Evolutionary conservation across 768 basidiomycete genomes (phyloP).

Genomic region (Calocybe gangraenosa): DNA sequence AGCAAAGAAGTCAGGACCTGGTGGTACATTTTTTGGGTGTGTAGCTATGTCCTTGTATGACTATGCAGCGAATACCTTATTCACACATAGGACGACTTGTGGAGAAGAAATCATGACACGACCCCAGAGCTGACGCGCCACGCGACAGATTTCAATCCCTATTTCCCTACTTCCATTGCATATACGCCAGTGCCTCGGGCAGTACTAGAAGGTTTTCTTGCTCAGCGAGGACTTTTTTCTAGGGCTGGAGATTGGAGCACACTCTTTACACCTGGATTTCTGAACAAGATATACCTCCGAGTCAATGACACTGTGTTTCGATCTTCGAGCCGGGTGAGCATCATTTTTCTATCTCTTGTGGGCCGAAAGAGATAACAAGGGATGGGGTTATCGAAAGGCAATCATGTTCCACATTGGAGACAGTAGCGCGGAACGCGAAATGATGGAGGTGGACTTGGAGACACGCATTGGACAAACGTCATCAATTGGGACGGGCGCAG

Average conservation of each 20-base stretch:
- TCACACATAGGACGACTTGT: conserved; percentile 71
- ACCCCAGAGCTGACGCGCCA: conserved; percentile 45
- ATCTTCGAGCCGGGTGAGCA: conserved; percentile 46
- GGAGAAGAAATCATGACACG: conserved; percentile 64
- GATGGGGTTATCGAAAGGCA: conserved; percentile 31
- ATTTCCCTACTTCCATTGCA: conserved; percentile 68
- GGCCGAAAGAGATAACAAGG: not conserved
- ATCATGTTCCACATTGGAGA: conserved; percentile 61
- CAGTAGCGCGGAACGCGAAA: conserved; percentile 47
- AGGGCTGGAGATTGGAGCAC: conserved; percentile 37
- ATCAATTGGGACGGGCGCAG: conserved; percentile 61
- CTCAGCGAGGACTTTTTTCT: conserved; percentile 55
- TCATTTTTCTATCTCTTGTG: not conserved
- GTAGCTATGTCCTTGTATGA: conserved; percentile 11
- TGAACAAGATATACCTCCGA: conserved; percentile 70
- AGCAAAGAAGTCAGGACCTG: conserved; percentile 49
- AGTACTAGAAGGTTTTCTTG: conserved; percentile 59
- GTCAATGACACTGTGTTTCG: conserved; percentile 65
- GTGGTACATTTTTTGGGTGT: conserved; percentile 82
- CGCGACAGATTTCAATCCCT: conserved; percentile 63
- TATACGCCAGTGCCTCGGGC: conserved; percentile 65
- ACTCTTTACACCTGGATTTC: conserved; percentile 57
- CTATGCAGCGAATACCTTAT: not conserved
- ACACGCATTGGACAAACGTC: conserved; percentile 43
- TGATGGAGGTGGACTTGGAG: conserved; percentile 59